A percentile compares a stretch with the other conserved stretches of the same genome.
These are phyloP conservation scores for Irpex sp. DNA, from an alignment of 1,284 basidiomycete genomes.

Conservation along the genomic window DNA sequence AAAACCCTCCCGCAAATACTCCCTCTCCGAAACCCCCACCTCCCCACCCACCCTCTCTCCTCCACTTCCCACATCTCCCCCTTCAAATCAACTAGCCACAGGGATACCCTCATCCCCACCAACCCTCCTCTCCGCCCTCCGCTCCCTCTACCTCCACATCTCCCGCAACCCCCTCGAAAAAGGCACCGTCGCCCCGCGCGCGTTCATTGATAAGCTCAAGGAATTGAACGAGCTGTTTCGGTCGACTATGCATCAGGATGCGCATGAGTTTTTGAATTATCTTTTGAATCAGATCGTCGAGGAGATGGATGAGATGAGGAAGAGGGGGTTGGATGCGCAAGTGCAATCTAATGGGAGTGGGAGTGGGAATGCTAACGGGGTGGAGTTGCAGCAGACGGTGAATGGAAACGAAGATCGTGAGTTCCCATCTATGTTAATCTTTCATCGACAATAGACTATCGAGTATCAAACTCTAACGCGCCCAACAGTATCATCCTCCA, in stretches of 20 bases:
- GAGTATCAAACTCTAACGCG: background rate
- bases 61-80: no score
- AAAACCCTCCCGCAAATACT: no score
- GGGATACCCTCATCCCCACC: slow-evolving; percentile 56
- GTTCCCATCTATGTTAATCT: slow-evolving; percentile 15
- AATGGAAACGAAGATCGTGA: slow-evolving; percentile 25
- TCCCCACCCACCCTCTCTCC: no score
- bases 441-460: no score
- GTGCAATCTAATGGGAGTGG: slow-evolving; percentile 7
- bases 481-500: slow-evolving; percentile 50
- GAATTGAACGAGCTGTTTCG: slow-evolving; percentile 86
- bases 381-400: no score
- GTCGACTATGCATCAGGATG: slow-evolving; percentile 89
- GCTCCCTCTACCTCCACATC: slow-evolving; percentile 86
- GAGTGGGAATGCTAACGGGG: slow-evolving; percentile 9
- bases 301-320: slow-evolving; percentile 78
- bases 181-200: slow-evolving; percentile 83
- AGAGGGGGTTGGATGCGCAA: slow-evolving; percentile 30
- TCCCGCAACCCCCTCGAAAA: slow-evolving; percentile 71
- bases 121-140: slow-evolving; percentile 85
- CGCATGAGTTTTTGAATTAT: slow-evolving; percentile 96
- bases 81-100: background rate
- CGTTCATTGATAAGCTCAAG: slow-evolving; percentile 88
- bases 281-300: slow-evolving; percentile 92
- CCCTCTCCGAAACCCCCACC: no score